Evolutionary conservation across 371 early-diverging fungal species (phyloP), one percentile per base, ranked within the genome.

Genomic region (Funneliformis caledonium): DNA sequence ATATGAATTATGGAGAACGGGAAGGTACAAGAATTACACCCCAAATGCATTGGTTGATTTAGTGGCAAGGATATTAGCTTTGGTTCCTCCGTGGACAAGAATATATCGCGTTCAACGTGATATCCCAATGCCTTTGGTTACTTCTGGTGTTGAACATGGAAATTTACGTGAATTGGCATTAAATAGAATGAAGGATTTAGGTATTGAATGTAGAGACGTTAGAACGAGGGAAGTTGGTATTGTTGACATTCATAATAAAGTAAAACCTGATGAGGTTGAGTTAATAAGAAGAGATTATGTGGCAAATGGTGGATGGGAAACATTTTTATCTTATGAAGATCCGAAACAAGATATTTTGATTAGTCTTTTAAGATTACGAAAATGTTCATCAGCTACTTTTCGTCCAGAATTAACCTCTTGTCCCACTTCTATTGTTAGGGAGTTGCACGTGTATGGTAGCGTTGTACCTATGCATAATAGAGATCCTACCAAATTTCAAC

Each of bases 41-140:
- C 99, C 99, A 69, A 96, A 97, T 83, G 98, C 97, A 16, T 92
- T 99, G 22, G 95, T 99, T 31, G 99, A 99, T 86, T 88, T 99
- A 42, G 95, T 99, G 0, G 99, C 99, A 2, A 90, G 94, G 62
- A 99, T 99, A 70, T 86, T 99, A 70, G 97, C 97, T 2, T 87
- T 99, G 72, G 99, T 99, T 0, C 99, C 99, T 68, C 99, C 99
- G 81, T 99, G 99, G 99, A 99, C 98, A 0, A 95, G 99, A 83
- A 95, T 99, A 64, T 99, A 99, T 86, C 94, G 99, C 83, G 99
- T 99, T 11, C 99, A 99, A 87, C 89, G 94, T 73, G 99, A 99
- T 90, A 99, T 99, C 83, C 99, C 99, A n/a, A 99, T 99, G 99
- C 99, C 99, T 12, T 89, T 99, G 43, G 99, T 99, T 56, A 97